phyloP scores from a whole-genome alignment of 352 stramenopile genomes.

The Phytopythium helicoides region DNA sequence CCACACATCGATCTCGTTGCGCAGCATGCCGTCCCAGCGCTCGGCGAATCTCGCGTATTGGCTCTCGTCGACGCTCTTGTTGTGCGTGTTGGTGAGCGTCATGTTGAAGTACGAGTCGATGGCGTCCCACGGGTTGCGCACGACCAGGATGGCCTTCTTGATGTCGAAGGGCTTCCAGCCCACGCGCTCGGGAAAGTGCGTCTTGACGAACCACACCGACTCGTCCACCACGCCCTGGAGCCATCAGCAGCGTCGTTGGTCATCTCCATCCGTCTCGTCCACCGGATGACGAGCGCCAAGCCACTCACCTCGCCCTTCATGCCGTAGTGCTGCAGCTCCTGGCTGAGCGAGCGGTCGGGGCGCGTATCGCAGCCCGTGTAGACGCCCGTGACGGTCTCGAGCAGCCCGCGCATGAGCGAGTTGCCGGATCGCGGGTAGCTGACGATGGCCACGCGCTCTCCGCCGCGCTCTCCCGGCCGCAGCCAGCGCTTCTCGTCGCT shows the following conservation, averaged over 20 bases:
- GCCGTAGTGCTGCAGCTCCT: constrained; percentile 85
- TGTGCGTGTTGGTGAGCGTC: constrained; percentile 93
- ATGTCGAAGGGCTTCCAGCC: constrained; percentile 83
- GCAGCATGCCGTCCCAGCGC: constrained; percentile 88
- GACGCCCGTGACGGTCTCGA: constrained; percentile 94
- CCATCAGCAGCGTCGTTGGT: too few relatives aligned
- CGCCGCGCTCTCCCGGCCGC: constrained; percentile 57
- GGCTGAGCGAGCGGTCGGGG: constrained; percentile 91
- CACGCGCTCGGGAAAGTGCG: constrained; percentile 96
- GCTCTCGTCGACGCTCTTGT: constrained; percentile 85
- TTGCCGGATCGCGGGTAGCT: constrained; percentile 98
- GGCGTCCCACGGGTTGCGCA: constrained; percentile 97
- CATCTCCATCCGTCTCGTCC: too few relatives aligned
- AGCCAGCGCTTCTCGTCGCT: constrained; percentile 15
- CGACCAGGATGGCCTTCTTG: constrained; percentile 84
- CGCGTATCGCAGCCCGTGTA: constrained; percentile 97
- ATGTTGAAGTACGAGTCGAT: constrained; percentile 99
- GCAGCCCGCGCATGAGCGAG: constrained; percentile 93
- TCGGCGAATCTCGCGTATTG: constrained; percentile 87
- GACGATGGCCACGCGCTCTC: constrained; percentile 86
- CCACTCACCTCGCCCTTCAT: constrained; percentile 92
- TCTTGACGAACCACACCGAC: constrained; percentile 97
- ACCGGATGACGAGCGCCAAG: too few relatives aligned
- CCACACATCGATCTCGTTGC: constrained; percentile 91
- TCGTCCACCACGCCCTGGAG: constrained; percentile 95